Conservation (phyloP, 495 filamentous ascomycete species). For the Talaromyces wortmannii region DNA sequence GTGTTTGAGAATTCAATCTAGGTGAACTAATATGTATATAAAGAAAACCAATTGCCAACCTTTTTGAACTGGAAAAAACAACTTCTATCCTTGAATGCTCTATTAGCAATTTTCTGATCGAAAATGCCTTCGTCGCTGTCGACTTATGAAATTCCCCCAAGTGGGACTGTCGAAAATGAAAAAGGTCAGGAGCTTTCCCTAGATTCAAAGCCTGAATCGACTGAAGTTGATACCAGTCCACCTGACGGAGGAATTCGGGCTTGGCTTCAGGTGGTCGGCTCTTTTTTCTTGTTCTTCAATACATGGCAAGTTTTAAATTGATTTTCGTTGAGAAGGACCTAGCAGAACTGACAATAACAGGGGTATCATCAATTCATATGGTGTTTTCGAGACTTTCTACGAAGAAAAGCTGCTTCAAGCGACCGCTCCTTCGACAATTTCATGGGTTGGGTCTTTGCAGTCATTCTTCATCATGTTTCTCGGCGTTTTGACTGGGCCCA, state of each 20-base stretch:
- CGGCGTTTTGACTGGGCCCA: constrained; percentile 56
- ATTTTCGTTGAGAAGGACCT: not conserved
- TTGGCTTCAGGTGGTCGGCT: constrained; percentile 48
- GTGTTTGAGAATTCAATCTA: no score
- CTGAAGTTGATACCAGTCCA: no score
- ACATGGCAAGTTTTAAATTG: constrained; percentile 38
- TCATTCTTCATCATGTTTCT: constrained; percentile 1
- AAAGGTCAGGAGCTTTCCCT: no score
- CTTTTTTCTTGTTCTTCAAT: constrained; percentile 51
- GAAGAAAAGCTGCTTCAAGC: constrained; percentile 9
- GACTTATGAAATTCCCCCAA: no score
- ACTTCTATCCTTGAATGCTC: no score
- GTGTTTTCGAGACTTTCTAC: constrained; percentile 47
- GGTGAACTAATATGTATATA: no score
- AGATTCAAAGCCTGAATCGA: no score
- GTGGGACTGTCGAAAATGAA: no score
- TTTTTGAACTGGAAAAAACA: no score
- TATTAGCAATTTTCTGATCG: no score
- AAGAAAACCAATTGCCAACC: no score
- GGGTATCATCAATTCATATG: constrained; percentile 41
- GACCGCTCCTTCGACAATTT: constrained; percentile 14
- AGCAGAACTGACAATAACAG: not conserved
- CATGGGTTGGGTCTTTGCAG: constrained; percentile 6
- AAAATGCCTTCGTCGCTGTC: no score
- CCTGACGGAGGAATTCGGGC: constrained; percentile 7